Base-by-base conservation (phyloP, 768 basidiomycete genomes). In the Boletus barrowsii region DNA sequence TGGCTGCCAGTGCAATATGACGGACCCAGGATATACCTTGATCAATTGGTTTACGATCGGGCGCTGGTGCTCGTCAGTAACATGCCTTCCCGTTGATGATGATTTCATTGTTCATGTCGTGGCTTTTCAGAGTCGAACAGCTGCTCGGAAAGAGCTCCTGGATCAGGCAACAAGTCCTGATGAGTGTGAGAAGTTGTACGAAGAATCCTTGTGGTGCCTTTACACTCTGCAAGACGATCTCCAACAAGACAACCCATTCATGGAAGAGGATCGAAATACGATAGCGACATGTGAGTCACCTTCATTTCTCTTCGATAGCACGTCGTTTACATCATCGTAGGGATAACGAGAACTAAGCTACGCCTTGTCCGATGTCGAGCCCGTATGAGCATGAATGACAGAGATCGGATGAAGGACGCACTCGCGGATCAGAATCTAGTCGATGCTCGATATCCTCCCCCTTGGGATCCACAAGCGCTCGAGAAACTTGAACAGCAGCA, bases 171-270 rank as follows among this genome's bases (percentile, higher is more conserved):
- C 78, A 42, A 81, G 81, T 29, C 85, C 89, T 0, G 82, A 88
- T 58, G 88, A 92, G 65, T 95, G 93, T 68, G 93, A 97, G 76
- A 89, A 88, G 68, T 76, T 96, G 36, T 99, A 98, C 71, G 95
- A 98, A 64, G 93, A 93, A 62, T 92, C 93, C 0, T 70, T 98
- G 9, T 97, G 93, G 93, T 90, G 94, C 67, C 77, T 98, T 30
- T 91, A 94, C 59, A 89, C 93, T 0, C 77, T 98, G 9, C 87
- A 94, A 67, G 97, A 98, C 66, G 90, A 96, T 63, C 76, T 93
- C 2, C 88, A 92, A 68, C 82, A 78, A 10, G 88, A 85, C 14
- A 93, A 91, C 65, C 89, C 91, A 3, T 92, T 86, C 70, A 80
- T 86, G 80, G 88, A 90, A 48, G 90, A 93, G 61, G 91, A 93